Conservation (phyloP, 2,329 filamentous ascomycete genomes). For the Arthrobotrys sinensis region DNA sequence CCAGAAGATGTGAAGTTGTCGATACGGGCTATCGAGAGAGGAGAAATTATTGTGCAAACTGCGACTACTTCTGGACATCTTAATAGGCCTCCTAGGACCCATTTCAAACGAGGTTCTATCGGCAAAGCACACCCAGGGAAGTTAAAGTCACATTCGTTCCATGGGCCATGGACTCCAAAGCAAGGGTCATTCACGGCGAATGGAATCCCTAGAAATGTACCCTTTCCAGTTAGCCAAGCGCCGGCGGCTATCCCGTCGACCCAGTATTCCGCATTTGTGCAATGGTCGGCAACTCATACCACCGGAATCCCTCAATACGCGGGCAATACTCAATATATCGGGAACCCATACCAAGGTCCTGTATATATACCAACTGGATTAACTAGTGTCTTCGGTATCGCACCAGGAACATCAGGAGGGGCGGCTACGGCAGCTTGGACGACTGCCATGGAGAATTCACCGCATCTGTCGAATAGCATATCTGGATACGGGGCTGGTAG, state of each 20-base stretch:
- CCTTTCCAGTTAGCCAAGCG: background rate
- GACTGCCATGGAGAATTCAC: background rate
- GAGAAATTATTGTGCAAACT: background rate
- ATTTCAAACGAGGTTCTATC: background rate
- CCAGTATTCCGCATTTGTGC: background rate
- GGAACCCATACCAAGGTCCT: background rate
- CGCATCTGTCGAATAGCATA: background rate
- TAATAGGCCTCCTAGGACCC: background rate
- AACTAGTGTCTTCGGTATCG: background rate
- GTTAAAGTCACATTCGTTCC: background rate
- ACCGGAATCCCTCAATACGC: background rate
- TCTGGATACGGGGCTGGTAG: background rate
- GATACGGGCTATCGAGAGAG: conserved; percentile 7
- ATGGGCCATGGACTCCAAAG: background rate
- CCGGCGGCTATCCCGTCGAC: background rate
- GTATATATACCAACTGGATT: background rate
- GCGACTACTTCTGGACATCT: background rate
- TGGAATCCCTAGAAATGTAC: too few relatives aligned
- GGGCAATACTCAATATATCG: background rate
- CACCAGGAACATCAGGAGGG: background rate
- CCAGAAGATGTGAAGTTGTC: conserved; percentile 18
- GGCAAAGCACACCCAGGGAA: background rate
- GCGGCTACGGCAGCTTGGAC: background rate
- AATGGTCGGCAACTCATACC: background rate
- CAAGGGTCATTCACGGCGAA: background rate